A percentile compares a stretch with the other conserved stretches of the same genome.
Conservation (phyloP, 129 eudicot genomes). For the Centaurea solstitialis region DNA sequence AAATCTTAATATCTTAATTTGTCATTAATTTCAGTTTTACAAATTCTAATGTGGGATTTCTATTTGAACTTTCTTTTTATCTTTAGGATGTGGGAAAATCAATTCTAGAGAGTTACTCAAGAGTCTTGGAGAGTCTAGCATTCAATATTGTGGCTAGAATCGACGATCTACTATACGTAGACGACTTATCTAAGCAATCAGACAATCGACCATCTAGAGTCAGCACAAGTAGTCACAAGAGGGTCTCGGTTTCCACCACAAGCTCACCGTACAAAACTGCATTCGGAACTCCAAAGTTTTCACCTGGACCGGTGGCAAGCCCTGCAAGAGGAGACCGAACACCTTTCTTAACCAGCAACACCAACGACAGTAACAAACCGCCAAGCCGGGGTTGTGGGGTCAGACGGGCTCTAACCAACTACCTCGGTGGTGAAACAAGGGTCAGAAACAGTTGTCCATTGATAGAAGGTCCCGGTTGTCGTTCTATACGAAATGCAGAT, state of each 20-base stretch:
- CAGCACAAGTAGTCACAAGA: slow-evolving; percentile 61
- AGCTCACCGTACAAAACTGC: slow-evolving; percentile 73
- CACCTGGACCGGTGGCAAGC: slow-evolving; percentile 58
- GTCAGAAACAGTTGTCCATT: slow-evolving; percentile 41
- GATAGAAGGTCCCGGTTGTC: slow-evolving; percentile 48
- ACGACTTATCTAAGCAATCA: slow-evolving; percentile 72
- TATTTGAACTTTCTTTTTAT: background rate
- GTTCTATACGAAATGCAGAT: slow-evolving; percentile 40
- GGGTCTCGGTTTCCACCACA: slow-evolving; percentile 53
- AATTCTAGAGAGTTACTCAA: slow-evolving; percentile 84
- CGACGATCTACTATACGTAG: slow-evolving; percentile 86
- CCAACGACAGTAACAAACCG: slow-evolving; percentile 49
- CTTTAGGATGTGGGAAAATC: slow-evolving; percentile 97
- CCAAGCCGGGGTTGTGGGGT: slow-evolving; percentile 85
- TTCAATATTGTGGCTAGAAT: slow-evolving; percentile 81
- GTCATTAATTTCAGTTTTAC: background rate
- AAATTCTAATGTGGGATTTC: background rate
- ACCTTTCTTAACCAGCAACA: slow-evolving; percentile 53
- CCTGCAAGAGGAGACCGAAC: slow-evolving; percentile 76
- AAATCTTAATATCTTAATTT: background rate
- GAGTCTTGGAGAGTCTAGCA: slow-evolving; percentile 93
- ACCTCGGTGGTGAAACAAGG: slow-evolving; percentile 83
- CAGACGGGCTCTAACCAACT: slow-evolving; percentile 71
- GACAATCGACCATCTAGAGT: slow-evolving; percentile 51
- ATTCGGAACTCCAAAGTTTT: slow-evolving; percentile 61